Conservation (phyloP, 176 grass and related monocot species). For the Hsuehochloa calcarea region DNA sequence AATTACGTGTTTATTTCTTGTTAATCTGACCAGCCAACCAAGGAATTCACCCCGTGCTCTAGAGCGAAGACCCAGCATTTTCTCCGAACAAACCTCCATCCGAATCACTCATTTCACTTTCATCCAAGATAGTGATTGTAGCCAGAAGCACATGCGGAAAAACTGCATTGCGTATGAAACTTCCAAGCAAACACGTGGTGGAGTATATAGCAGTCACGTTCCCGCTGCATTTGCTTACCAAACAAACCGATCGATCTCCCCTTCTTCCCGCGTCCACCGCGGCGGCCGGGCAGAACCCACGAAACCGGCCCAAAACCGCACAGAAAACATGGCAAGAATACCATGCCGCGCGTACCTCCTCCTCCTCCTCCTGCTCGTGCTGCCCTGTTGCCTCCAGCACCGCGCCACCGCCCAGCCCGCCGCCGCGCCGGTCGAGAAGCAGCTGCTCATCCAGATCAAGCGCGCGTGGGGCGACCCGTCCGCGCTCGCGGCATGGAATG, state of each 20-base stretch:
- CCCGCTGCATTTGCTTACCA: slow-evolving; percentile 4
- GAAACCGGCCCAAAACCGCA: not conserved
- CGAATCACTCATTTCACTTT: no score
- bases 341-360: not conserved
- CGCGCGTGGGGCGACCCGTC: slow-evolving; percentile 39
- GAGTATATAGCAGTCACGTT: not conserved
- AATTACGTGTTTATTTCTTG: not conserved
- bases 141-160: no score
- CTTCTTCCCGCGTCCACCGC: not conserved
- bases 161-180: not conserved
- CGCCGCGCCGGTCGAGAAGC: slow-evolving; percentile 22
- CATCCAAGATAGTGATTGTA: no score
- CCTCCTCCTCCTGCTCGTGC: slow-evolving; percentile 14
- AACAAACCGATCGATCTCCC: not conserved
- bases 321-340: slow-evolving; percentile 22
- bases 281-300: not conserved
- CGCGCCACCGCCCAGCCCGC: slow-evolving; percentile 23
- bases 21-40: not conserved
- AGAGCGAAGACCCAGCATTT: no score
- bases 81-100: no score
- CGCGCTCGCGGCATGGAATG: slow-evolving; percentile 48
- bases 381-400: not conserved
- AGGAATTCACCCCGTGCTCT: no score
- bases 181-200: not conserved
- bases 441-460: slow-evolving; percentile 53